These are phyloP conservation scores for Mycosphaerella arachidis DNA, from an alignment of 2,329 filamentous ascomycete genomes.

Conservation along the genomic window DNA sequence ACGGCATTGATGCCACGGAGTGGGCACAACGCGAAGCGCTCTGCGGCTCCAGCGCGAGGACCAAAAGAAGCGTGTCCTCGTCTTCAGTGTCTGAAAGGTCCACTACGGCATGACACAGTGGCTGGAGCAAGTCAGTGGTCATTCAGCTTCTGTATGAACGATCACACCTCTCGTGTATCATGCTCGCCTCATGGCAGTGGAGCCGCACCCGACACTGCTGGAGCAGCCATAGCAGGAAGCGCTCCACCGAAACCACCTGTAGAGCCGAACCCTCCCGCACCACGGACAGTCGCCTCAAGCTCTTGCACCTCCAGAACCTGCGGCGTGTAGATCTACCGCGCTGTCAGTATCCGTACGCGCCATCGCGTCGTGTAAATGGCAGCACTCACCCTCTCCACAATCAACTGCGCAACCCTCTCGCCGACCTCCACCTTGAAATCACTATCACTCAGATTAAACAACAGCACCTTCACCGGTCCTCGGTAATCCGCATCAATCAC, in stretches of 20 bases:
- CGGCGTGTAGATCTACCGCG: conserved; percentile 72
- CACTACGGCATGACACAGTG: neutral
- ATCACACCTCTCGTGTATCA: neutral
- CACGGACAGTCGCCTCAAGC: conserved; percentile 84
- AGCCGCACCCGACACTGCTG: neutral
- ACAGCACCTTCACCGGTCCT: conserved; percentile 85
- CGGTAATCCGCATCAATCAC: conserved; percentile 98
- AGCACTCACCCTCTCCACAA: conserved; percentile 68
- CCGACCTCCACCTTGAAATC: conserved; percentile 81
- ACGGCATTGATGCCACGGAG: neutral
- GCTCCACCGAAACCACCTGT: conserved; percentile 57
- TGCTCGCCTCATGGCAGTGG: neutral
- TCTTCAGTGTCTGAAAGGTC: neutral
- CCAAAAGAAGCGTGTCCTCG: neutral
- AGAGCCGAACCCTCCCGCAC: conserved; percentile 86
- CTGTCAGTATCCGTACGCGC: conserved; percentile 10
- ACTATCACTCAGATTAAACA: conserved; percentile 83
- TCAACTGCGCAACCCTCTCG: conserved; percentile 87
- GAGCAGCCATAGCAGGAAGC: conserved; percentile 18
- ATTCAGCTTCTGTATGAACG: neutral
- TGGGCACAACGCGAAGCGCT: neutral
- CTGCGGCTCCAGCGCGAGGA: neutral
- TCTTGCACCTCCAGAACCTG: conserved; percentile 85
- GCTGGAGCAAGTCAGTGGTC: neutral
- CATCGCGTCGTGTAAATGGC: neutral